Base-by-base conservation (phyloP, 306 rosid species). In the Geum urbanum region DNA sequence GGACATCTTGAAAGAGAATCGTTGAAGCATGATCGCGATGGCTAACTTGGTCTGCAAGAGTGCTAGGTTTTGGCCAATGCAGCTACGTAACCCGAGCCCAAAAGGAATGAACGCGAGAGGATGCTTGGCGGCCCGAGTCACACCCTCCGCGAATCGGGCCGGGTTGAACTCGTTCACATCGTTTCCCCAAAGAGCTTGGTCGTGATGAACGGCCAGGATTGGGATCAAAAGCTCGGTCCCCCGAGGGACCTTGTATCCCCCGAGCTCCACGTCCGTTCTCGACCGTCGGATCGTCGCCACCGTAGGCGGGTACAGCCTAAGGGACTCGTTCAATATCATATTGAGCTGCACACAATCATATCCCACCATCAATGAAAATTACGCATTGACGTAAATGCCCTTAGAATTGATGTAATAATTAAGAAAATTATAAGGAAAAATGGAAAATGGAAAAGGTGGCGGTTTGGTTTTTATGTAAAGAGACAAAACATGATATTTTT, bases 31-130 rank as follows among this genome's bases (percentile, higher is more conserved):
- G 76, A 89, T 89, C 3, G 96, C 82, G 0, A 95, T 72, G 7
- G 96, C 85, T 14, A 95, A 43, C 65, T 89, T 95, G 5, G 96
- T 85, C 55, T 95, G 92, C 15, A 95, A 81, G 40, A 89, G 24
- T 0, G 99, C 99, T 9, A 95, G 89, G 74, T 95, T 89, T 67
- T 95, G 97, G 52, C 99, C 99, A 1, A 95, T 91, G 73, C 99
- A 95, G 7, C 83, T 86, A 43, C 99, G 95, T 43, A 75, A 82
- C 16, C 99, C 99, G 0, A 89, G 81, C 0, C 99, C 99, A 20
- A 95, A 95, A 0, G 99, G 99, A 5, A 95, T 86, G 69, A 86
- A 95, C 0, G 86, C 95, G 46, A 83, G 65, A 0, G 95, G 92
- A 65, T 87, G 99, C 62, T 81, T 91, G 11, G 89, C 91, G 0